These are phyloP conservation scores for Penicillium hesseltinei DNA, from an alignment of 2,329 filamentous ascomycete genomes.

Conservation along the genomic window DNA sequence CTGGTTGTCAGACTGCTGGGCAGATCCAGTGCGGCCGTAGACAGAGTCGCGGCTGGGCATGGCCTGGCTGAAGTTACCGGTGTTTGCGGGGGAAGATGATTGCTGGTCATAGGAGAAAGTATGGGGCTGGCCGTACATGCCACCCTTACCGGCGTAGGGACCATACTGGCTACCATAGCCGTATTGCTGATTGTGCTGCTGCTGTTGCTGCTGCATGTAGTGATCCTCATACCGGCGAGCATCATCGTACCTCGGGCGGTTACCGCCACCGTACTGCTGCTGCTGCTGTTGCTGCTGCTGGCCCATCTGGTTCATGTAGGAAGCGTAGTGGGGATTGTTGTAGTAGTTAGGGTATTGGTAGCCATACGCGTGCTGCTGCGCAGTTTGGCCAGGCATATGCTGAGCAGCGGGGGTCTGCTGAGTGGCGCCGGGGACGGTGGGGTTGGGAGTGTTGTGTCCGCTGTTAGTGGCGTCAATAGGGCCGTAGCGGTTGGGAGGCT, in stretches of 20 bases:
- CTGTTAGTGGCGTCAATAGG: slow-evolving; percentile 75
- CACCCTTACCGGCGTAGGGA: slow-evolving; percentile 55
- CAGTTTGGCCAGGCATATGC: slow-evolving; percentile 53
- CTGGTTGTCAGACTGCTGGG: slow-evolving; percentile 55
- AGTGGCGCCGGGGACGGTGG: slow-evolving; percentile 59
- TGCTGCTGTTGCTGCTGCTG: slow-evolving; percentile 45
- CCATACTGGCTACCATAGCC: slow-evolving; percentile 53
- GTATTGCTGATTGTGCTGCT: slow-evolving; percentile 51
- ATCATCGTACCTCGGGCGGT: slow-evolving; percentile 52
- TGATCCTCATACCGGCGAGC: slow-evolving; percentile 50
- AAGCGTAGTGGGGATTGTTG: slow-evolving; percentile 60
- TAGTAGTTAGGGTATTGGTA: slow-evolving; percentile 59
- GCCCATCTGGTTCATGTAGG: slow-evolving; percentile 59
- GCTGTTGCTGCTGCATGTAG: slow-evolving; percentile 28
- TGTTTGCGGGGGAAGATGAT: slow-evolving; percentile 62
- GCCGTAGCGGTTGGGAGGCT: slow-evolving; percentile 71
- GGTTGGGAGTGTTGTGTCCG: slow-evolving; percentile 87
- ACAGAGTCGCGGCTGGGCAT: slow-evolving; percentile 54
- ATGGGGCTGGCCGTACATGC: slow-evolving; percentile 64
- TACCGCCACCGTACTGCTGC: slow-evolving; percentile 48
- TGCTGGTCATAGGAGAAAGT: slow-evolving; percentile 61
- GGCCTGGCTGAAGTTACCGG: slow-evolving; percentile 45
- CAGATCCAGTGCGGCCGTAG: slow-evolving; percentile 59
- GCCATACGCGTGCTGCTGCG: slow-evolving; percentile 52
- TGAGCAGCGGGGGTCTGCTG: slow-evolving; percentile 53